Base-by-base conservation (phyloP, 202 grass and related monocot genomes). In the Zizania palustris region DNA sequence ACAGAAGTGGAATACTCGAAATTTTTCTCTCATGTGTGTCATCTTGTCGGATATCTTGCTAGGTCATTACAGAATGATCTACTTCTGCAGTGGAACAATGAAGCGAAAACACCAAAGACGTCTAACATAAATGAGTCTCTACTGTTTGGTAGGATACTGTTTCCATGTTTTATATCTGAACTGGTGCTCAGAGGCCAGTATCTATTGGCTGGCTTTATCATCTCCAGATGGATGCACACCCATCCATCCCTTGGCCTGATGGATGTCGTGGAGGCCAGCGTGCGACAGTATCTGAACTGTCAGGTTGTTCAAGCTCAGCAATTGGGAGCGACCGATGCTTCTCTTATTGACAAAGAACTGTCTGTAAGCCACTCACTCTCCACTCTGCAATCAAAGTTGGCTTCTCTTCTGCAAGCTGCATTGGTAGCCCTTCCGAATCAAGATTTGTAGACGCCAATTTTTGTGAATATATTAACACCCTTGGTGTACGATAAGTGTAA, bases 181-280 rank as follows among this genome's bases (percentile, higher is more conserved):
- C 49, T 94, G 41, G 87, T 95, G 63, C 63, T 79, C 37, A 85
- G 62, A 21, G 89, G 87, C 9, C 87, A 98, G 67, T 67, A 84
- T 83, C 71, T 98, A 34, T 69, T 98, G 55, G 91, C 91, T 10
- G 87, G 89, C 60, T 88, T 95, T 72, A 20, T 92, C 68, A 65
- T 98, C 66, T 92, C 85, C 0, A 90, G 63, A 87, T 98, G 96
- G 89, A 98, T 94, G 91, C 96, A 98, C 75, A 92, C 89, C 1
- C 87, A 90, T 54, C 65, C 83, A 35, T 90, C 82, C 43, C 83
- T 98, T 21, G 87, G 87, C 15, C 65, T 98, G 64, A 77, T 98
- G 37, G 95, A 98, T 88, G 79, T 98, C 4, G 38, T 72, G 0
- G 87, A 90, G 57, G 72, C 75, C 15, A 88, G 87, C 40, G 53